Evolutionary conservation across 1,284 basidiomycete species (phyloP), one percentile per base, ranked within the genome.

Genomic region (Somion occarium): DNA sequence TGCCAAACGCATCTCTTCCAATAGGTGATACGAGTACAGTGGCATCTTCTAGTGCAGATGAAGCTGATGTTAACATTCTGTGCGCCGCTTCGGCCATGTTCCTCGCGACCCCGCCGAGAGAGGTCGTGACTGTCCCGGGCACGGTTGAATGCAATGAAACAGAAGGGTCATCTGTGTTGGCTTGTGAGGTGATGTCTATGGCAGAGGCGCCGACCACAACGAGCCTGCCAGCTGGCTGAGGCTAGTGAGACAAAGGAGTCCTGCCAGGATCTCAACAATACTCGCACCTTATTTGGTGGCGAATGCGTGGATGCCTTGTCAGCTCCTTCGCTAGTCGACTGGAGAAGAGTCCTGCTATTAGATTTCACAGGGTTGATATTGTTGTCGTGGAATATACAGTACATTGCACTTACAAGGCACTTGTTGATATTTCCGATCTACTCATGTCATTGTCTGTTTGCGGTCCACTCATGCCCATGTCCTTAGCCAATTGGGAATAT

Each of bases 71-170:
- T 25, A 84, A 66, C 5, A 86, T 64, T 20, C 87, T 78, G 59
- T 89, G 82, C 1, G 93, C 80, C 1, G 93, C 91, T 64, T 97
- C 92, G 1, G 95, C 92, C 44, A 99, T 83, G 65, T 99, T 99
- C 22, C 95, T 82, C 0, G 82, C 94, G 2, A 99, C 97, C 12
- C 97, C 97, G 1, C 97, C 97, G 0, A 92, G 73, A 0, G 88
- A 81, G 24, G 95, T 59, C 2, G 72, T 71, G 13, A 98, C 81
- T 2, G 64, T 71, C 7, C 96, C 97, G 0, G 93, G 92, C 5
- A 79, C 78, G 0, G 97, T 99, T 0, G 93, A 90, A 48, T 83
- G 75, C 19, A 59, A 65, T 18, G 69, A 68, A 42, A 67, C 61
- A 20, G 60, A 55, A 39, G 67, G 55, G 59, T 73, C 67, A 7